Evolutionary conservation across 108 stramenopile species (phyloP), one percentile per base, ranked within the genome.

Genomic region (Pseudonitzschia multistriata): DNA sequence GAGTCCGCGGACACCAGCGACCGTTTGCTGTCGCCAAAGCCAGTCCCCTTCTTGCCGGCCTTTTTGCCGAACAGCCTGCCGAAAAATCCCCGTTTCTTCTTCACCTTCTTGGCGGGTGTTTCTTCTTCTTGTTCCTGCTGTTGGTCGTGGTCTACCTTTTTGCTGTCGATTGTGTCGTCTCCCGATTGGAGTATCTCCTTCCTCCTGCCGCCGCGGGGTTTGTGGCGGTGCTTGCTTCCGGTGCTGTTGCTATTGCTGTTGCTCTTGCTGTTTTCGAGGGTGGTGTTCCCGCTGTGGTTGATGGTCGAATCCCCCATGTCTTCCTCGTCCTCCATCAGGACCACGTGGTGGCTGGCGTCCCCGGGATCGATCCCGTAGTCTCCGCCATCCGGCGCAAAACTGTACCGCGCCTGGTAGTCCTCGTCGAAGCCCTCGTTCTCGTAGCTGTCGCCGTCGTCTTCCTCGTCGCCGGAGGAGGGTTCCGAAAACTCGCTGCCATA

Each of bases 211-310:
- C n/a, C n/a, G n/a, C n/a, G n/a, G n/a, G n/a, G n/a, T n/a, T n/a
- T n/a, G n/a, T n/a, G n/a, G n/a, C n/a, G n/a, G n/a, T n/a, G n/a
- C n/a, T n/a, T n/a, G n/a, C n/a, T n/a, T n/a, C n/a, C n/a, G n/a
- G n/a, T n/a, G n/a, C n/a, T n/a, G n/a, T 37, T 37, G 37, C 37
- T 37, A 8, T 37, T 37, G 42, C 15, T 17, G 42, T 45, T 45
- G 42, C 42, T 45, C 42, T 45, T 45, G 42, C 42, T 45, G 42
- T 45, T 45, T 45, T 45, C 42, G 42, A 45, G 42, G 15, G 42
- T 45, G 15, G 42, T 45, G 42, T 45, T 45, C 15, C 42, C 42
- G 42, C 42, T 45, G 42, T 45, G 42, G 11, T 45, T 45, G 42
- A 45, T 45, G 3, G 42, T 45, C 15, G 15, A 17, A 10, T 45